Evolutionary conservation across 2,329 filamentous ascomycete species (phyloP).

Genomic region (Teratosphaeria pseudoeucalypti): DNA sequence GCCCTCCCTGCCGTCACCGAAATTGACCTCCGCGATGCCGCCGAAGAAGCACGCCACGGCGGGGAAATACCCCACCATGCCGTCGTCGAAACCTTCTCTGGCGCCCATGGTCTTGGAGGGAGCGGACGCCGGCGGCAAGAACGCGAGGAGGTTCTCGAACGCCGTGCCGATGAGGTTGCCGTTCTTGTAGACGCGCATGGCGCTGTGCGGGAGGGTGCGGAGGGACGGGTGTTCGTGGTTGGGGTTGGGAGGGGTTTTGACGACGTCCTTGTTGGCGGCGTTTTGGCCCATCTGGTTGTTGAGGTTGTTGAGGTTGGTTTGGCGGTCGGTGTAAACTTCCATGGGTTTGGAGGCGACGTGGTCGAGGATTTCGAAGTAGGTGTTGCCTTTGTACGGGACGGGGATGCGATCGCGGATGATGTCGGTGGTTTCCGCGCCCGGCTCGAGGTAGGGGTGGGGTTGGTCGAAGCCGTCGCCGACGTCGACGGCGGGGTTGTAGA

Average conservation of each 20-base stretch:
- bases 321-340: conserved; percentile 50
- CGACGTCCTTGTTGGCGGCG: conserved; percentile 30
- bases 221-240: conserved; percentile 66
- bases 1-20: conserved; percentile 76
- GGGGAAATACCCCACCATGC: conserved; percentile 90
- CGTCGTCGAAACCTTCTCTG: conserved; percentile 82
- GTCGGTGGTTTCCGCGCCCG: conserved; percentile 45
- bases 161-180: conserved; percentile 75
- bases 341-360: conserved; percentile 81
- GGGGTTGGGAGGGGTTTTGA: conserved; percentile 54
- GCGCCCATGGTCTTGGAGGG: conserved; percentile 63
- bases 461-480: conserved; percentile 44
- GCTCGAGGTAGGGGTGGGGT: conserved; percentile 21
- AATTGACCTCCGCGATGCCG: conserved; percentile 85
- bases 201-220: conserved; percentile 74
- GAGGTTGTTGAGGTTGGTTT: conserved; percentile 50
- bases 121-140: conserved; percentile 79
- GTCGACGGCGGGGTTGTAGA: conserved; percentile 80
- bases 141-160: conserved; percentile 79
- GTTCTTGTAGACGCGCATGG: conserved; percentile 88
- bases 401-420: conserved; percentile 92
- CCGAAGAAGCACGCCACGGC: conserved; percentile 86
- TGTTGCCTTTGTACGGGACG: conserved; percentile 84
- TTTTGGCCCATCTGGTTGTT: conserved; percentile 34
- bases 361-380: conserved; percentile 88